Evolutionary conservation across 352 stramenopile species (phyloP).

Genomic region (Phytophthora chlamydospora): DNA sequence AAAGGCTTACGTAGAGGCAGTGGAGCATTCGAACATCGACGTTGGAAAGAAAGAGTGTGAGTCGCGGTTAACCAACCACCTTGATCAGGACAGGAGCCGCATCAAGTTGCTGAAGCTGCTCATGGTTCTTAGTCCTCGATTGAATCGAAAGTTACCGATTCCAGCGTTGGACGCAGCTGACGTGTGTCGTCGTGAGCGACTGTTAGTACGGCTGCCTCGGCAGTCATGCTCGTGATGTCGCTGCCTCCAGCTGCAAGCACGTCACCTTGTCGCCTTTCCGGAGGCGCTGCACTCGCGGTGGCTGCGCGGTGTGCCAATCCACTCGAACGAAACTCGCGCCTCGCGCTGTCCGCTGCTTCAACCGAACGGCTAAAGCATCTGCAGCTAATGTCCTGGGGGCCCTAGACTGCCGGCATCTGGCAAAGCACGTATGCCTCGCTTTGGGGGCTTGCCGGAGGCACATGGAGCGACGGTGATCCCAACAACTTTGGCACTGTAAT

Average conservation of each 20-base stretch:
- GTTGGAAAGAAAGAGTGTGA: too few relatives aligned
- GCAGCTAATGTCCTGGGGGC: slow-evolving; percentile 5
- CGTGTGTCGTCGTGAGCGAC: too few relatives aligned
- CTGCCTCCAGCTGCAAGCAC: slow-evolving; percentile 18
- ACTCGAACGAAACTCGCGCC: slow-evolving; percentile 29
- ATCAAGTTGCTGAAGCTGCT: too few relatives aligned
- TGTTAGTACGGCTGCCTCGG: not conserved
- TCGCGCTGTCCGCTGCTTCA: slow-evolving; percentile 18
- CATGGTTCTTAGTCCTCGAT: slow-evolving; percentile 1
- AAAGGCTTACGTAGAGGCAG: too few relatives aligned
- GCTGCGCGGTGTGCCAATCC: slow-evolving; percentile 15
- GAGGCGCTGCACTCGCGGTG: not conserved
- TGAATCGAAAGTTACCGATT: slow-evolving; percentile 2
- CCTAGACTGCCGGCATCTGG: slow-evolving; percentile 25
- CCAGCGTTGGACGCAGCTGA: not conserved
- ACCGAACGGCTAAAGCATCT: slow-evolving; percentile 20
- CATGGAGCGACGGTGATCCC: not conserved
- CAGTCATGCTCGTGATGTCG: slow-evolving; percentile 7
- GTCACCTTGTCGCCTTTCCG: slow-evolving; percentile 17
- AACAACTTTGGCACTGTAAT: not conserved
- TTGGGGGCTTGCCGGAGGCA: not conserved
- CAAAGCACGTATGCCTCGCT: slow-evolving; percentile 21
- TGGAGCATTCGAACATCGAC: too few relatives aligned
- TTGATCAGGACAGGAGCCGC: too few relatives aligned
- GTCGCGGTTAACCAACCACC: too few relatives aligned